Evolutionary conservation across 2,329 filamentous ascomycete genomes (phyloP).

Genomic region (Pestalotiopsis sp.): DNA sequence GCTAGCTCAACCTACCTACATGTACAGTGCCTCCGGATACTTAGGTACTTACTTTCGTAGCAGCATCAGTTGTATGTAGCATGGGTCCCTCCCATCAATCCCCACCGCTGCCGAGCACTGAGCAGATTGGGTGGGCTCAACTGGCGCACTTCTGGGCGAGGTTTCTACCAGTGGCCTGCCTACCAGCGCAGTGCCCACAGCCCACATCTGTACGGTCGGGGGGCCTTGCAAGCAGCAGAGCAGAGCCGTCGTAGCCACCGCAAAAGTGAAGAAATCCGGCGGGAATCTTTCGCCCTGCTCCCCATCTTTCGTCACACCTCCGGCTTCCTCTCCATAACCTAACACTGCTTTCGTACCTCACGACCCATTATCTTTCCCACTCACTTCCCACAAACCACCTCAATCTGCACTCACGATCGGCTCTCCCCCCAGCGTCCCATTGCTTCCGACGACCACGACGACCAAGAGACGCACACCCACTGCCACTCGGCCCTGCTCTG

Average conservation of each 20-base stretch:
- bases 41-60: neutral
- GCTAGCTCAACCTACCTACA: neutral
- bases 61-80: neutral
- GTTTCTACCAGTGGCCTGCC: neutral
- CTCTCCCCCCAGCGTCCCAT: neutral
- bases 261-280: neutral
- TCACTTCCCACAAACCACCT: neutral
- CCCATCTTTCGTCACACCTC: constrained; percentile 9
- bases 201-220: neutral
- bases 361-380: neutral
- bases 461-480: neutral
- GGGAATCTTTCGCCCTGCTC: constrained; percentile 6
- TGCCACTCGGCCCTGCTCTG: neutral
- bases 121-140: neutral
- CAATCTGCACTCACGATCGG: neutral
- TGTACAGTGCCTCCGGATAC: neutral
- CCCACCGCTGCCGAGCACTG: neutral
- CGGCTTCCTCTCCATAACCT: neutral
- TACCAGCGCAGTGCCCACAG: neutral
- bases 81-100: neutral
- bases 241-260: neutral
- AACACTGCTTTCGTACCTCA: neutral
- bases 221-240: neutral
- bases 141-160: neutral
- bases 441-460: neutral